Percentiles rank a stretch among this genome's conserved stretches.
Conservation (phyloP, 2,329 filamentous ascomycete genomes). For the Xylaria polymorpha region DNA sequence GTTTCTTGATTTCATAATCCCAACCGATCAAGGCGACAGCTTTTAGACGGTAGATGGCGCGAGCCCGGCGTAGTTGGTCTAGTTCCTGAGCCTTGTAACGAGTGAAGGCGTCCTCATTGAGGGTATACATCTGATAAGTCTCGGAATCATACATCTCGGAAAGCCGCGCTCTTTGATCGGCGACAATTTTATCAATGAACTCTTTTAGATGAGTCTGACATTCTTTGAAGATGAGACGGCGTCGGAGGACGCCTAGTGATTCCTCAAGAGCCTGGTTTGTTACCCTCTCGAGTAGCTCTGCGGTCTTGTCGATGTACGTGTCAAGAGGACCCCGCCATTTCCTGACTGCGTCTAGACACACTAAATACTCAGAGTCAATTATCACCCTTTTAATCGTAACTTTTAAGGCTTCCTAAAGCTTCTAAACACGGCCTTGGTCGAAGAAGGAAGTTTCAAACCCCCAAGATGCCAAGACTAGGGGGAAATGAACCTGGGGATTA, state of each 20-base stretch:
- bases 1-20: constrained; percentile 43
- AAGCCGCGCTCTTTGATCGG: constrained; percentile 54
- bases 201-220: constrained; percentile 56
- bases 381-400: neutral
- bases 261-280: constrained; percentile 60
- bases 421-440: neutral
- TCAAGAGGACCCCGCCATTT: constrained; percentile 68
- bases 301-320: constrained; percentile 60
- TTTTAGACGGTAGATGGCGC: constrained; percentile 62
- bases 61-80: constrained; percentile 58
- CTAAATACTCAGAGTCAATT: constrained; percentile 27
- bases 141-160: constrained; percentile 64
- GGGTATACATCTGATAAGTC: constrained; percentile 66
- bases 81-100: constrained; percentile 60
- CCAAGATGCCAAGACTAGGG: neutral
- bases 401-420: neutral
- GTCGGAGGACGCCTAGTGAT: constrained; percentile 60
- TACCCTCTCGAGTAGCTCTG: constrained; percentile 59
- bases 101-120: constrained; percentile 62
- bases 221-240: constrained; percentile 63
- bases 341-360: constrained; percentile 67
- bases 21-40: constrained; percentile 54
- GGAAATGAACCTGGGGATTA: neutral
- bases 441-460: neutral
- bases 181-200: constrained; percentile 58